phyloP scores from a whole-genome alignment of 2,329 filamentous ascomycete species.

The Fusarium illudens region DNA sequence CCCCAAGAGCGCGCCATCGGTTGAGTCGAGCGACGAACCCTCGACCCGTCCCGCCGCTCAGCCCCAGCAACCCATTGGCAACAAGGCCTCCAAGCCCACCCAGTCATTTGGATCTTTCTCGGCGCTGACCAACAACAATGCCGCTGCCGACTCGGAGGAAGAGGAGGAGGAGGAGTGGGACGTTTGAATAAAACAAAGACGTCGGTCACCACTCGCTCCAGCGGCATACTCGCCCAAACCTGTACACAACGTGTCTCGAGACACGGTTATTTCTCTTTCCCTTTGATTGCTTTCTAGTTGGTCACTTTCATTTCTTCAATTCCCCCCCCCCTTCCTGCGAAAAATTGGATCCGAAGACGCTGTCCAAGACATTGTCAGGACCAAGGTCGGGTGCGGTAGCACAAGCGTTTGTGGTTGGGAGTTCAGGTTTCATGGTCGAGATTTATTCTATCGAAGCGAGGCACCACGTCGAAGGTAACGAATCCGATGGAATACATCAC shows the following conservation, averaged over 20 bases:
- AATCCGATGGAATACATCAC: constrained; percentile 15
- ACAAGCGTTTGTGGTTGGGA: constrained; percentile 42
- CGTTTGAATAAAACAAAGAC: constrained; percentile 47
- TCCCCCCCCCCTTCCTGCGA: constrained; percentile 22
- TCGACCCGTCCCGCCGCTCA: constrained; percentile 43
- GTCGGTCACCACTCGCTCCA: background rate
- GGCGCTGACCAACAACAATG: constrained; percentile 55
- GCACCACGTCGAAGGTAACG: constrained; percentile 12
- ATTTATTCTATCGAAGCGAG: constrained; percentile 21
- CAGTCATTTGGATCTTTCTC: constrained; percentile 59
- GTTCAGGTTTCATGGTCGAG: constrained; percentile 37
- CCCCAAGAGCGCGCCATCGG: constrained; percentile 50
- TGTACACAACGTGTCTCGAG: constrained; percentile 19
- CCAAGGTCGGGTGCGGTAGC: constrained; percentile 34
- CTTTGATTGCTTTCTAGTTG: constrained; percentile 22
- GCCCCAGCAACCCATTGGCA: constrained; percentile 43
- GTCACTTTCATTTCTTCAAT: constrained; percentile 28
- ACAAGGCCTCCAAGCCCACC: constrained; percentile 45
- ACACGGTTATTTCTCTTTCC: constrained; percentile 21
- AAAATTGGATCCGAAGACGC: constrained; percentile 36
- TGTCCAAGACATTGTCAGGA: constrained; percentile 27
- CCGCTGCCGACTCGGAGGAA: constrained; percentile 51
- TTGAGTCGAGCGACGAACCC: constrained; percentile 49
- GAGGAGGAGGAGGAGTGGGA: constrained; percentile 62
- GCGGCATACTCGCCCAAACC: background rate